Evolutionary conservation across 805 yeast species (phyloP), one percentile per base, ranked within the genome.

Genomic region (Maudiozyma bulderi): DNA sequence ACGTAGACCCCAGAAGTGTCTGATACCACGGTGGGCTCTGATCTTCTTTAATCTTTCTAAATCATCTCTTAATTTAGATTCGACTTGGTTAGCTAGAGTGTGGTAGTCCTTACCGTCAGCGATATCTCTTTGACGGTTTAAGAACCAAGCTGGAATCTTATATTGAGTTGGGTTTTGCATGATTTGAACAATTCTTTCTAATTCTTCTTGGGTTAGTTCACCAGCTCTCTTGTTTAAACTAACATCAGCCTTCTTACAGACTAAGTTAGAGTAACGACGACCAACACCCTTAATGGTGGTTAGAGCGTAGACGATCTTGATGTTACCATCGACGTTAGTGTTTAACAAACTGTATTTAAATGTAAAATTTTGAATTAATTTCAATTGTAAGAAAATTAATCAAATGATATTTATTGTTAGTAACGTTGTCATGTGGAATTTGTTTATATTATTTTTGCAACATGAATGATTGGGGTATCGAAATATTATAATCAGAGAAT

Each of bases 311-410:
- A 93, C 95, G 77, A 93, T 84, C 85, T 93, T 93, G 84, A 91
- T 91, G 89, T 95, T 90, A 86, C 99, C 99, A 78, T 93, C 99
- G 75, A 93, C 97, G 90, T 93, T 93, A 80, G 99, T 93, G 89
- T 95, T 93, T 80, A 93, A 88, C 82, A 93, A 87, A 91, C 95
- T 84, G 73, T 54, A 62, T 35, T 20, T 20, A 20, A 43, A 56
- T 50, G 48, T 33, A 32, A 8, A 31, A 40, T 8, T 8, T 40
- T 15, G 10, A 14, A 6, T 38, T 14, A 20, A n/a, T 34, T n/a
- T 34, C 38, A 34, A 34, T 34, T 11, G 44, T 13, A 2, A 37
- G n/a, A 30, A 40, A 35, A 32, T 46, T 30, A 34, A 39, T 48
- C 30, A 20, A 20, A 20, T 20, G 14, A 35, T 15, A 14, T 6